Evolutionary conservation across 2,329 filamentous ascomycete species (phyloP).

Genomic region (Chaetomium olivaceum): DNA sequence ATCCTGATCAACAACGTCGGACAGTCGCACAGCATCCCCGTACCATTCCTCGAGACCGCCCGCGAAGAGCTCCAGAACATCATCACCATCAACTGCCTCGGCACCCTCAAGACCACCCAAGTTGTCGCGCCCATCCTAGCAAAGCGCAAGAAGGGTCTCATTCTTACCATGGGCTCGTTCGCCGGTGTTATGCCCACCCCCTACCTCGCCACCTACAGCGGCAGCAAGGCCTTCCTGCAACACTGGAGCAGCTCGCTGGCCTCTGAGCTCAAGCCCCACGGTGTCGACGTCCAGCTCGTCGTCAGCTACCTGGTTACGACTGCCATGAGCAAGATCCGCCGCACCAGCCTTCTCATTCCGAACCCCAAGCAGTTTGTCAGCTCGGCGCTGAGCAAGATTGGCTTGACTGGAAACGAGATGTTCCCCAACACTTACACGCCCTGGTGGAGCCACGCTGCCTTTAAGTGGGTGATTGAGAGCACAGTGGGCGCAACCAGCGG

Average conservation of each 20-base stretch:
- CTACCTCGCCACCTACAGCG: constrained; percentile 91
- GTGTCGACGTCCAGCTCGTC: constrained; percentile 87
- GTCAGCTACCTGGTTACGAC: constrained; percentile 92
- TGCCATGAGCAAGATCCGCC: constrained; percentile 95
- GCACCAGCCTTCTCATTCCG: constrained; percentile 74
- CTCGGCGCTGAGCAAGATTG: constrained; percentile 76
- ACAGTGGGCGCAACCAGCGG: constrained; percentile 53
- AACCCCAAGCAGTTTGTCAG: constrained; percentile 80
- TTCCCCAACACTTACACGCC: constrained; percentile 85
- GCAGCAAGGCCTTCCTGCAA: constrained; percentile 96
- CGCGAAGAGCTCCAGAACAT: constrained; percentile 83
- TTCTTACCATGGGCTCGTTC: constrained; percentile 97
- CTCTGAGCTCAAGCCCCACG: constrained; percentile 75
- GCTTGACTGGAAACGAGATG: constrained; percentile 74
- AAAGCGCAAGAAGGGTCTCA: constrained; percentile 78
- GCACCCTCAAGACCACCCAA: constrained; percentile 85
- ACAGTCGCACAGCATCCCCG: constrained; percentile 88
- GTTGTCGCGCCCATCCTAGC: constrained; percentile 83
- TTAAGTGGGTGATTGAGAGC: constrained; percentile 78
- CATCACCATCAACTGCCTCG: constrained; percentile 91
- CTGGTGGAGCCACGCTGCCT: constrained; percentile 86
- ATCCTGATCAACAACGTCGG: constrained; percentile 97
- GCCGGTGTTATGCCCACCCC: constrained; percentile 90
- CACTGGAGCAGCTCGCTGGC: constrained; percentile 90
- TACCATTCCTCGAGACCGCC: constrained; percentile 79